Evolutionary conservation across 345 rosid species (phyloP).

Genomic region (Alliaria petiolata): DNA sequence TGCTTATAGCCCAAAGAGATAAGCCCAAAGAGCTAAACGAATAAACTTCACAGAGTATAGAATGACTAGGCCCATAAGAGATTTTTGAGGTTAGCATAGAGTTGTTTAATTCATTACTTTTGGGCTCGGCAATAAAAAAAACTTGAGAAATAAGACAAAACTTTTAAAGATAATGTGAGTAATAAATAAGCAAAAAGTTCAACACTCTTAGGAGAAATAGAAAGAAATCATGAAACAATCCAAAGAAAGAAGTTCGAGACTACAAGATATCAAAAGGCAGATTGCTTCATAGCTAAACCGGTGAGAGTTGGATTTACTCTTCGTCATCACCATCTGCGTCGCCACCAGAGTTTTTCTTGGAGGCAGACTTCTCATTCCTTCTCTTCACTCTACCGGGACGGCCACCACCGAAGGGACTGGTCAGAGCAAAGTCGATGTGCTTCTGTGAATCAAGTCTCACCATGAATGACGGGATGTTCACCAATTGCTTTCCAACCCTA

Average conservation of each 20-base stretch:
- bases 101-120: too few species aligned
- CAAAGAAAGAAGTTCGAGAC: constrained; percentile 5
- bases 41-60: too few species aligned
- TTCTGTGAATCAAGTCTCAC: constrained; percentile 67
- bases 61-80: too few species aligned
- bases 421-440: constrained; percentile 67
- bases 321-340: constrained; percentile 70
- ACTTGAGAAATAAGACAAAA: not conserved
- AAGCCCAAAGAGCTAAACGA: too few species aligned
- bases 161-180: not conserved
- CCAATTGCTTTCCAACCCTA: constrained; percentile 78
- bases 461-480: constrained; percentile 69
- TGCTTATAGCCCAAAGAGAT: not conserved
- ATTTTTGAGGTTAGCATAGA: not conserved
- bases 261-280: constrained; percentile 18
- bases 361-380: constrained; percentile 61
- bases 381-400: constrained; percentile 74
- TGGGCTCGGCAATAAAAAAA: not conserved
- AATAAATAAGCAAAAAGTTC: not conserved
- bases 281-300: constrained; percentile 1
- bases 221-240: constrained; percentile 7
- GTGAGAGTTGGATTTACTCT: constrained; percentile 22
- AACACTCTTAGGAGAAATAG: not conserved
- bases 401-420: constrained; percentile 67
- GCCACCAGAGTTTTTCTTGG: constrained; percentile 66